Conservation (phyloP, 371 early-diverging fungal species). For the Mortierella sp. region DNA sequence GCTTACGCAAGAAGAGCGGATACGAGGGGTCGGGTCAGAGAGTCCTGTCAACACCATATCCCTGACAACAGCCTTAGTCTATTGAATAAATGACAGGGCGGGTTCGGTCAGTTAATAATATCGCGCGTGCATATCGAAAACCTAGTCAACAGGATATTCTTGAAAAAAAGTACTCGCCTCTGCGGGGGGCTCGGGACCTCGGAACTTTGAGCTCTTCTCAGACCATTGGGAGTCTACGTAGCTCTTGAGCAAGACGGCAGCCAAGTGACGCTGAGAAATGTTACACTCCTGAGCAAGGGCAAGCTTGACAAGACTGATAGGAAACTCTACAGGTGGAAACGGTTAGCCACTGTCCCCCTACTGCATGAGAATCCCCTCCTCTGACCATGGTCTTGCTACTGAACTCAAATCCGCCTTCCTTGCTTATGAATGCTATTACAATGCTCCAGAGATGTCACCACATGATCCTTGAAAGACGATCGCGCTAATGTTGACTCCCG, state of each 20-base stretch:
- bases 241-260: constrained; percentile 81
- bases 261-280: constrained; percentile 78
- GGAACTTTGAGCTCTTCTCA: constrained; percentile 63
- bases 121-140: constrained; percentile 35
- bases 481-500: too few relatives aligned
- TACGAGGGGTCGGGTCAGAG: constrained; percentile 51
- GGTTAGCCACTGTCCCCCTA: neutral
- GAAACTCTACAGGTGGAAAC: constrained; percentile 57
- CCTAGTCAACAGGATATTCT: constrained; percentile 67
- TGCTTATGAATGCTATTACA: neutral
- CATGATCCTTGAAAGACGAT: too few relatives aligned
- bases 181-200: constrained; percentile 52
- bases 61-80: constrained; percentile 52
- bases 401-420: too few relatives aligned
- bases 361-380: neutral
- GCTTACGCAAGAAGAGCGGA: constrained; percentile 48
- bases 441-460: neutral
- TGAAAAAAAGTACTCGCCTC: constrained; percentile 70
- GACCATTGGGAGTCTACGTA: constrained; percentile 88
- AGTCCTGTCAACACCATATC: constrained; percentile 49
- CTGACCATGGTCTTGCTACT: too few relatives aligned
- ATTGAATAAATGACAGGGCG: neutral
- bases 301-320: constrained; percentile 74
- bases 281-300: constrained; percentile 72
- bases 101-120: too few relatives aligned